phyloP scores from a whole-genome alignment of 2,329 filamentous ascomycete genomes.

The Coleophoma eucalyptorum region DNA sequence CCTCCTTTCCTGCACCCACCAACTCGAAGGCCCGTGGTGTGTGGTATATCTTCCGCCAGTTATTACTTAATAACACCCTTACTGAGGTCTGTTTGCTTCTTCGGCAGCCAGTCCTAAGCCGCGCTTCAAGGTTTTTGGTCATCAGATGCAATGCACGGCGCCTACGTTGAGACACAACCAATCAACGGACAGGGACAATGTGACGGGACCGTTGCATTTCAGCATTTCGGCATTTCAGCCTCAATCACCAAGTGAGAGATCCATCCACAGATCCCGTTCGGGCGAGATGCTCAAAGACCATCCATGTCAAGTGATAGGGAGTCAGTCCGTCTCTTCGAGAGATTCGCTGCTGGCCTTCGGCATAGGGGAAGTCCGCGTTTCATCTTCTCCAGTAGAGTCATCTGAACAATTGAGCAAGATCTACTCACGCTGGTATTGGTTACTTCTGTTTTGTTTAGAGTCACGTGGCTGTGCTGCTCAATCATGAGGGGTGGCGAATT shows the following conservation, averaged over 20 bases:
- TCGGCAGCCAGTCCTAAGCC: neutral
- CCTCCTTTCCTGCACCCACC: too few species aligned
- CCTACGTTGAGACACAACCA: neutral
- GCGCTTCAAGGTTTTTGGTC: neutral
- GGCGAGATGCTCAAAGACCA: neutral
- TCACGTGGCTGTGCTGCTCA: neutral
- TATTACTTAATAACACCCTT: neutral
- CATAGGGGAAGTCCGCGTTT: neutral
- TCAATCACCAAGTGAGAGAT: neutral
- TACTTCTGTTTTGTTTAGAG: neutral
- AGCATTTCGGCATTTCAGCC: too few species aligned
- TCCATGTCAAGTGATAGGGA: neutral
- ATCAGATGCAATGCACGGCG: slow-evolving; percentile 2
- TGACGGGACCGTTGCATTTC: neutral
- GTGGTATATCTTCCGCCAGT: neutral
- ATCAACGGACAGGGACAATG: neutral
- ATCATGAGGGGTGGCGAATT: neutral
- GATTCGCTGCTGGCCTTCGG: neutral
- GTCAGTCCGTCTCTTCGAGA: neutral
- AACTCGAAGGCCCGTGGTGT: neutral
- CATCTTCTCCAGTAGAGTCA: neutral
- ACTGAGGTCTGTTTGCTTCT: neutral
- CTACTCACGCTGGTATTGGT: neutral
- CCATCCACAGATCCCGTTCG: neutral
- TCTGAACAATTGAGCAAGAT: neutral